phyloP scores from a whole-genome alignment of 2,329 filamentous ascomycete genomes.

The Didymella glomerata region DNA sequence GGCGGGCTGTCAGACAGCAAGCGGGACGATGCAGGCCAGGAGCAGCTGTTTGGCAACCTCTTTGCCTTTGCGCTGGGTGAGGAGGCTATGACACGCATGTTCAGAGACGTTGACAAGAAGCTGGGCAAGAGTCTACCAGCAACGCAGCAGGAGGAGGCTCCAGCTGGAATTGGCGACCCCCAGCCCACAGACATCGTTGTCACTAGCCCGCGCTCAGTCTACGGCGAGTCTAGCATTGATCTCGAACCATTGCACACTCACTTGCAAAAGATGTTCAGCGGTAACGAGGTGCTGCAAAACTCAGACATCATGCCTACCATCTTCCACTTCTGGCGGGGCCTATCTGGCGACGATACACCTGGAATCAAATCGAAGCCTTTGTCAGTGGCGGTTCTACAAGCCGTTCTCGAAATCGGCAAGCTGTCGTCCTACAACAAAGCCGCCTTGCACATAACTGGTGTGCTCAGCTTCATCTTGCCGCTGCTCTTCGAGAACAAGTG shows the following conservation, averaged over 20 bases:
- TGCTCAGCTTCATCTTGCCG: slow-evolving; percentile 47
- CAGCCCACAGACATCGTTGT: slow-evolving; percentile 35
- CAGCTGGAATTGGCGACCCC: slow-evolving; percentile 13
- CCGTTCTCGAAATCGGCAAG: slow-evolving; percentile 45
- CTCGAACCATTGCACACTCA: slow-evolving; percentile 43
- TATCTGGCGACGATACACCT: slow-evolving; percentile 45
- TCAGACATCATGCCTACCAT: slow-evolving; percentile 52
- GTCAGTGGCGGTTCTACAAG: slow-evolving; percentile 48
- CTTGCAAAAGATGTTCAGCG: slow-evolving; percentile 48
- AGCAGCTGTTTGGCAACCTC: slow-evolving; percentile 84
- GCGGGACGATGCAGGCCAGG: slow-evolving; percentile 54
- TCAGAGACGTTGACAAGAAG: slow-evolving; percentile 54
- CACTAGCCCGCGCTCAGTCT: slow-evolving; percentile 37
- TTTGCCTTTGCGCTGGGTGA: slow-evolving; percentile 83
- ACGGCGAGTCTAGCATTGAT: slow-evolving; percentile 40
- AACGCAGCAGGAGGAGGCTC: slow-evolving; percentile 21
- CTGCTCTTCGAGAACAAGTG: slow-evolving; percentile 49
- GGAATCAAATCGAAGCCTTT: slow-evolving; percentile 47
- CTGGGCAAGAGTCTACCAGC: slow-evolving; percentile 26
- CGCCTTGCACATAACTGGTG: slow-evolving; percentile 47
- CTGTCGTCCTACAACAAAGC: slow-evolving; percentile 52
- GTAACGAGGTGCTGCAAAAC: slow-evolving; percentile 53
- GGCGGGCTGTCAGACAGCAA: slow-evolving; percentile 43
- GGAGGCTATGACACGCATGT: slow-evolving; percentile 75
- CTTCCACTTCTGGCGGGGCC: slow-evolving; percentile 50